A percentile compares a stretch with the other conserved stretches of the same genome.
phyloP scores from a whole-genome alignment of 2,329 filamentous ascomycete genomes.

The Tothia fuscella region DNA sequence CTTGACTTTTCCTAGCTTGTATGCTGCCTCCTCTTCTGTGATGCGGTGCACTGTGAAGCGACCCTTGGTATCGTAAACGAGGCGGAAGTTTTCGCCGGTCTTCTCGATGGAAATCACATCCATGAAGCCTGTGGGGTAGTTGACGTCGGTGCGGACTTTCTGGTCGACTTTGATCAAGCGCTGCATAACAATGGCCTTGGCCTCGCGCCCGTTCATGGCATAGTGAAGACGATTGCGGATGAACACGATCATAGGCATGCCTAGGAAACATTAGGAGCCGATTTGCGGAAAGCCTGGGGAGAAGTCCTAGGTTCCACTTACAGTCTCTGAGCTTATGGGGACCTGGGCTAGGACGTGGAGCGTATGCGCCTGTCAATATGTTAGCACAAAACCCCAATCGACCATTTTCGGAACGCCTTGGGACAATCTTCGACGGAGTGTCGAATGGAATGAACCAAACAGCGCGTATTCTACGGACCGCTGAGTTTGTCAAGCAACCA shows the following conservation, averaged over 20 bases:
- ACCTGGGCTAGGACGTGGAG: conserved; percentile 61
- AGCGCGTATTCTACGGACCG: too few relatives aligned
- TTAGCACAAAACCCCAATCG: too few relatives aligned
- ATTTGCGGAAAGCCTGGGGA: too few relatives aligned
- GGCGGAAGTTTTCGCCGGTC: conserved; percentile 99
- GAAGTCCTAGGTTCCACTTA: too few relatives aligned
- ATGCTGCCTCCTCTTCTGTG: conserved; percentile 95
- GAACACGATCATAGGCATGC: conserved; percentile 97
- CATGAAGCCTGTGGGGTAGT: conserved; percentile 98
- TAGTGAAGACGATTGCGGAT: conserved; percentile 92
- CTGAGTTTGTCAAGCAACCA: conserved; percentile 99
- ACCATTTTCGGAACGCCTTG: too few relatives aligned
- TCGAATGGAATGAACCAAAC: too few relatives aligned
- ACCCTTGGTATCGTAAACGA: conserved; percentile 99
- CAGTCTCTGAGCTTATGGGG: conserved; percentile 99
- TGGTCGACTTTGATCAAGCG: conserved; percentile 98
- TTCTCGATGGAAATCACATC: conserved; percentile 99
- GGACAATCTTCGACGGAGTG: too few relatives aligned
- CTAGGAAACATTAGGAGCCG: too few relatives aligned
- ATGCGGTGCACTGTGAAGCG: conserved; percentile 99
- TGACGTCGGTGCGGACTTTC: conserved; percentile 98
- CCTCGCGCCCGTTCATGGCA: conserved; percentile 96
- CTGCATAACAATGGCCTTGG: conserved; percentile 97
- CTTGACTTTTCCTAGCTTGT: conserved; percentile 99
- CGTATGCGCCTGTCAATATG: conserved; percentile 73